Base-by-base conservation (phyloP, 495 filamentous ascomycete species). In the Penicillium paradoxum region DNA sequence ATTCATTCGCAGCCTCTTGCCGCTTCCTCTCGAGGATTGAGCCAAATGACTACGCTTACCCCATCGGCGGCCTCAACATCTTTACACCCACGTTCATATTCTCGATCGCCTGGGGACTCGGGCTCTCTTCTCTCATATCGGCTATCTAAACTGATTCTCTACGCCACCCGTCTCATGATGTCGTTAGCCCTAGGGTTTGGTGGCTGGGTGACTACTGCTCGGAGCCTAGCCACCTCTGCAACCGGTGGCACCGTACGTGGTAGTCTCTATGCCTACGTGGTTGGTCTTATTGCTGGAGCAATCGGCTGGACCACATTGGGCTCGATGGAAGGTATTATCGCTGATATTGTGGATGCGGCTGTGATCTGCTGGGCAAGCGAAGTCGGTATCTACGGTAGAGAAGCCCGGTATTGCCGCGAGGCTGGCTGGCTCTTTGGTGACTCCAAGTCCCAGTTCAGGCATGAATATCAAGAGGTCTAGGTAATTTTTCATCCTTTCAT, bases 291-390 rank as follows among this genome's bases (percentile, higher is more conserved):
- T 54, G 91, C 93, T 13, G 89, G 87, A 30, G 86, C 89, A 44
- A 97, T 98, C 56, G 93, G 93, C 8, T 98, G 93, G 90, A 91
- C 88, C 18, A 83, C 97, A 3, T 67, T 98, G 42, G 93, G 93
- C n/a, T 88, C 92, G 2, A 93, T 95, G 74, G 93, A 98, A 67
- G 90, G 91, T 13, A 87, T 96, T 29, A 75, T 98, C 39, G 87
- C 88, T 38, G 91, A 90, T 25, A 90, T 98, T 30, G 83, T 98
- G 7, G 93, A 98, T 75, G 93, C 89, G 10, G 84, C 86, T 15
- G 80, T 97, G 25, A 84, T 98, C 15, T 98, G 93, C 73, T 97
- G 95, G 81, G 89, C 86, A 27, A 96, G 88, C 61, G 91, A 96
- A 69, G 82, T 84, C 47, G 83, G 88, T 3, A 80, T 82, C 50